phyloP scores from a whole-genome alignment of 768 basidiomycete genomes.

The Lentinula sp. region DNA sequence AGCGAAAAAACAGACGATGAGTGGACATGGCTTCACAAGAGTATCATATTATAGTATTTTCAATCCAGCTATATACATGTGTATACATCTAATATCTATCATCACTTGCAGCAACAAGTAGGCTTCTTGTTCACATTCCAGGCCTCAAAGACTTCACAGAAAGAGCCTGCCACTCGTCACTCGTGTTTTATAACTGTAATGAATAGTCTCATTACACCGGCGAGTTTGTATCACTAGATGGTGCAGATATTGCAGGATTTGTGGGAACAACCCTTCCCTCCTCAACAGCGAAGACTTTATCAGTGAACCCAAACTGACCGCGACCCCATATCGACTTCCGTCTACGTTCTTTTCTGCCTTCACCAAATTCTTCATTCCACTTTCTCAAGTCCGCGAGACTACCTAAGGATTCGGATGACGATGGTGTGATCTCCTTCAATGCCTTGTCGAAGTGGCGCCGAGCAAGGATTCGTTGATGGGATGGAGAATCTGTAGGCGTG shows the following conservation, averaged over 20 bases:
- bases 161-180: background rate
- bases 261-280: constrained; percentile 37
- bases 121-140: no score
- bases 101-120: no score
- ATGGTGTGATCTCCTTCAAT: constrained; percentile 84
- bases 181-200: background rate
- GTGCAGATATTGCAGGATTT: background rate
- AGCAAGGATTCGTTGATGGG: constrained; percentile 11
- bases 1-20: constrained; percentile 11
- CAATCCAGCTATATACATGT: background rate
- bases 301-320: constrained; percentile 80
- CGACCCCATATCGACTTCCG: constrained; percentile 80
- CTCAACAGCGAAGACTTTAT: constrained; percentile 30
- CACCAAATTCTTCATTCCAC: constrained; percentile 95
- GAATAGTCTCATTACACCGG: background rate
- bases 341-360: constrained; percentile 63
- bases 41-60: background rate
- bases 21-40: background rate
- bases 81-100: background rate
- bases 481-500: background rate
- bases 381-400: constrained; percentile 70
- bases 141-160: background rate
- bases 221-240: constrained; percentile 1
- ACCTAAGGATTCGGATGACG: constrained; percentile 76
- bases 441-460: constrained; percentile 74